These are phyloP conservation scores for Colletotrichum zoysiae DNA, from an alignment of 2,329 filamentous ascomycete genomes.

Conservation along the genomic window DNA sequence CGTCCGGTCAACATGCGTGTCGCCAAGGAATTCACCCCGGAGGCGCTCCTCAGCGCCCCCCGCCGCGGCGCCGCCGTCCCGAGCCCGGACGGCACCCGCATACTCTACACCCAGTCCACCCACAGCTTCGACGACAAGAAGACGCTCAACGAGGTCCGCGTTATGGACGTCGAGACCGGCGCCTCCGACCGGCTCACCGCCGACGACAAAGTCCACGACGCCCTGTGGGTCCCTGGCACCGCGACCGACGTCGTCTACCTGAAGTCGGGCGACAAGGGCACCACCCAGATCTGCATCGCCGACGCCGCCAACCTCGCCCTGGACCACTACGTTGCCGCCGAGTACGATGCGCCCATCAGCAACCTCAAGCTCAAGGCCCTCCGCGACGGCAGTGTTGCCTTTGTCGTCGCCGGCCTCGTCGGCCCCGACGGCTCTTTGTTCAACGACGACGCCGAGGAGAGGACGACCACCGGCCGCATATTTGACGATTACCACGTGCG, in stretches of 20 bases:
- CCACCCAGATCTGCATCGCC: slow-evolving; percentile 50
- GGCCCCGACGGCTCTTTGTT: slow-evolving; percentile 49
- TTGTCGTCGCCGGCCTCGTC: slow-evolving; percentile 52
- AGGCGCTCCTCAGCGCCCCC: slow-evolving; percentile 49
- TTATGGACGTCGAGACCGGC: slow-evolving; percentile 51
- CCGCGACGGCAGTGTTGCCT: slow-evolving; percentile 50
- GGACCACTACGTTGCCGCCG: slow-evolving; percentile 46
- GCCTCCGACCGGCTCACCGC: slow-evolving; percentile 46
- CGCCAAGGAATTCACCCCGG: slow-evolving; percentile 48
- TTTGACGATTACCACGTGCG: slow-evolving; percentile 52
- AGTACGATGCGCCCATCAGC: slow-evolving; percentile 51
- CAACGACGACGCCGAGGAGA: slow-evolving; percentile 48
- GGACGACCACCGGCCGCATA: slow-evolving; percentile 49
- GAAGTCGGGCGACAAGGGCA: slow-evolving; percentile 47
- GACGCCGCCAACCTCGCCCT: slow-evolving; percentile 43
- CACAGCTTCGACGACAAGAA: slow-evolving; percentile 52
- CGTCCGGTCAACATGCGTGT: slow-evolving; percentile 40
- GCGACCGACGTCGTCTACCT: slow-evolving; percentile 51
- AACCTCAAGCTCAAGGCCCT: slow-evolving; percentile 52
- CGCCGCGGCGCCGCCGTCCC: slow-evolving; percentile 53
- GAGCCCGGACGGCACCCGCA: slow-evolving; percentile 55
- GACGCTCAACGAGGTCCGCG: slow-evolving; percentile 49
- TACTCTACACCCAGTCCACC: slow-evolving; percentile 56
- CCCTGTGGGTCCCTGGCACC: slow-evolving; percentile 52
- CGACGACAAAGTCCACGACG: slow-evolving; percentile 49